Evolutionary conservation across 768 basidiomycete species (phyloP).

Genomic region (Kwoniella europaea): DNA sequence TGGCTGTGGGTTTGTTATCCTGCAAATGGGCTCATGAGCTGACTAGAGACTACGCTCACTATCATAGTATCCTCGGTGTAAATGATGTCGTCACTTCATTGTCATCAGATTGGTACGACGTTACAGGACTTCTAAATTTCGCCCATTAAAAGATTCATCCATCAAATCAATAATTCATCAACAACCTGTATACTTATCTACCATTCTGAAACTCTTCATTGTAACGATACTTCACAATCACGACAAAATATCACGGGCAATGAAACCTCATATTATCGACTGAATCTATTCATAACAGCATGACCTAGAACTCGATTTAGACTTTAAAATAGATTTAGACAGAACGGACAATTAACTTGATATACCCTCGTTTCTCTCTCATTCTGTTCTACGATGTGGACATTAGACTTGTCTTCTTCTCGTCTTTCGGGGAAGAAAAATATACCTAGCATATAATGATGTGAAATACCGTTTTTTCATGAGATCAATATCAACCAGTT

Average conservation of each 20-base stretch:
- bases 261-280: background rate
- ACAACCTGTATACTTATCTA: too few species aligned
- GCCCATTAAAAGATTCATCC: background rate
- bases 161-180: background rate
- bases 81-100: slow-evolving; percentile 23
- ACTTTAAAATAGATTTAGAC: background rate
- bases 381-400: too few species aligned
- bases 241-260: background rate
- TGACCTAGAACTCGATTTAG: too few species aligned
- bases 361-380: too few species aligned
- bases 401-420: too few species aligned
- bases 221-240: background rate
- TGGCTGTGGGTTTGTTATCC: too few species aligned
- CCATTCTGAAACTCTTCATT: background rate
- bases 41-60: background rate
- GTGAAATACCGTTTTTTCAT: background rate
- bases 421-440: background rate
- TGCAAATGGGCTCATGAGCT: background rate
- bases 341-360: background rate
- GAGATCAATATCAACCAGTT: background rate
- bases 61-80: slow-evolving; percentile 27
- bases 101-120: slow-evolving; percentile 27
- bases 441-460: slow-evolving; percentile 19
- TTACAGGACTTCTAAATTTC: slow-evolving; percentile 24
- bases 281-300: too few species aligned